phyloP scores from a whole-genome alignment of 345 rosid species.

The Rhodamnia argentea region DNA sequence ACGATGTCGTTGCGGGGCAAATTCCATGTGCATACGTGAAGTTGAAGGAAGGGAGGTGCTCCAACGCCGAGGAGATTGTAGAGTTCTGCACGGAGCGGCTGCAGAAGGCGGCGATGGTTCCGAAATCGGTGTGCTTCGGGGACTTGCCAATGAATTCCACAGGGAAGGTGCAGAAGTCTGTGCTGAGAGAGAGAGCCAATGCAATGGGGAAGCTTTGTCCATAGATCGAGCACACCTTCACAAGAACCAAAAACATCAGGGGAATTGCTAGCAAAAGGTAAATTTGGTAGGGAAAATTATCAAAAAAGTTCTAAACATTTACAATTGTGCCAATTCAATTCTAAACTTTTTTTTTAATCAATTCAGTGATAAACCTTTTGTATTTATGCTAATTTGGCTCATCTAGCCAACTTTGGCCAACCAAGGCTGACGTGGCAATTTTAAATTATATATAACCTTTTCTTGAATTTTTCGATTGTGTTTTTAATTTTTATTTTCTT shows the following conservation, averaged over 20 bases:
- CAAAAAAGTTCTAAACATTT: too few relatives aligned
- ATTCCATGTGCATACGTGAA: constrained; percentile 40
- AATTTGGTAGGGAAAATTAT: too few relatives aligned
- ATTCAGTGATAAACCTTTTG: too few relatives aligned
- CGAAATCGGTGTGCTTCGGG: constrained; percentile 22
- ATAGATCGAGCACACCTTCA: neutral
- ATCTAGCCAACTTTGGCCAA: too few relatives aligned
- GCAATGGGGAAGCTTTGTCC: constrained; percentile 7
- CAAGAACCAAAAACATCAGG: neutral
- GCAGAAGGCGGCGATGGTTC: constrained; percentile 24
- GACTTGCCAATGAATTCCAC: constrained; percentile 40
- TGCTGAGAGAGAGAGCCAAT: constrained; percentile 27
- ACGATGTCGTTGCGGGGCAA: neutral
- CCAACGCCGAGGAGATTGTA: constrained; percentile 18
- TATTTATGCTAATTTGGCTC: too few relatives aligned
- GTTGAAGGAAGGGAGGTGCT: constrained; percentile 21
- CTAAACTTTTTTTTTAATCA: too few relatives aligned
- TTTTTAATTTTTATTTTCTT: too few relatives aligned
- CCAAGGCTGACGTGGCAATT: too few relatives aligned
- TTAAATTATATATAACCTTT: too few relatives aligned
- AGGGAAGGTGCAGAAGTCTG: constrained; percentile 36
- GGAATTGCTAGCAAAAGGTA: neutral
- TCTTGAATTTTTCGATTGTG: too few relatives aligned
- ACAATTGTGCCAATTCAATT: too few relatives aligned
- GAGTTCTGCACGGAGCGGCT: constrained; percentile 17